A percentile compares a stretch with the other conserved stretches of the same genome.
phyloP scores from a whole-genome alignment of 2,329 filamentous ascomycete species.

The Tolypocladium ovalisporum region DNA sequence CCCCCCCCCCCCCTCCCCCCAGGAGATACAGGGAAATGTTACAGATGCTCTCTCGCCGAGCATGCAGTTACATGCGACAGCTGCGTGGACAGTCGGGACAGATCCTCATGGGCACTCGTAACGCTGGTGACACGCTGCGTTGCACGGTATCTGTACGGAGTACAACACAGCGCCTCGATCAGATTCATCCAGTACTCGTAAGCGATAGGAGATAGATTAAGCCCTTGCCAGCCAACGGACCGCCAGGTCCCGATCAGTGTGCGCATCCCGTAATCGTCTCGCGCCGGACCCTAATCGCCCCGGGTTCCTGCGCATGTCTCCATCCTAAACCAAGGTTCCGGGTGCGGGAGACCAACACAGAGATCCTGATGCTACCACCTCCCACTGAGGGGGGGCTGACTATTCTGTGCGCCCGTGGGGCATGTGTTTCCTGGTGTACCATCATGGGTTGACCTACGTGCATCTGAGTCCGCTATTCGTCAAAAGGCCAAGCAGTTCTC shows the following conservation, averaged over 20 bases:
- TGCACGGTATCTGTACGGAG: background rate
- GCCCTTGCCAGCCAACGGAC: too few species aligned
- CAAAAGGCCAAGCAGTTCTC: too few species aligned
- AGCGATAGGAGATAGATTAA: too few species aligned
- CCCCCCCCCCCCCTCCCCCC: too few species aligned
- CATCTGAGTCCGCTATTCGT: background rate
- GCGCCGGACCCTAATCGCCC: background rate
- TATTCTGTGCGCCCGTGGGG: background rate
- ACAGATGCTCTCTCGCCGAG: too few species aligned
- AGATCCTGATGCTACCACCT: background rate
- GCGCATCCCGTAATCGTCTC: background rate
- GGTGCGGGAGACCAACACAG: background rate
- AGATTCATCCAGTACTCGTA: too few species aligned
- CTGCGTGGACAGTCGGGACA: background rate
- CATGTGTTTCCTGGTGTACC: background rate
- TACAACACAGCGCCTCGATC: background rate
- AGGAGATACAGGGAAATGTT: background rate
- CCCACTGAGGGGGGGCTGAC: background rate
- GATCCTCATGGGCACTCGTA: background rate
- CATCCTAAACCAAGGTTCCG: background rate
- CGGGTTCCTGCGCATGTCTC: slow-evolving; percentile 1
- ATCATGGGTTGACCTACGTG: background rate
- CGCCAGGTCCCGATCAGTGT: too few species aligned
- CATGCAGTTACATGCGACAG: background rate
- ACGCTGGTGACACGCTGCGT: background rate